These are phyloP conservation scores for Mortierella polycephala DNA, from an alignment of 371 early-diverging fungal species.

Conservation along the genomic window DNA sequence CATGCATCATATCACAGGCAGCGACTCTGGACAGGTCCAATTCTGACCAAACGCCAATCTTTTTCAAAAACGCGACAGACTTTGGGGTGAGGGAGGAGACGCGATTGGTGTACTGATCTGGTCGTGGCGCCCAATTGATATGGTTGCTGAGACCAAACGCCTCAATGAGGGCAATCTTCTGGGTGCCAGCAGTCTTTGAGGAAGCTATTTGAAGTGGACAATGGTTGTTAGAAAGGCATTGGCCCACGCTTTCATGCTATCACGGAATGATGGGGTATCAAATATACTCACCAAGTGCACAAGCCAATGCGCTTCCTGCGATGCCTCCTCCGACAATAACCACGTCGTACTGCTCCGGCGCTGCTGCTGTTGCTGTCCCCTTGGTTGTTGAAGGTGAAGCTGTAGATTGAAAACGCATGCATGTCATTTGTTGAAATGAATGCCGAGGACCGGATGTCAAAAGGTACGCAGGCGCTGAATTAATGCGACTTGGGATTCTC, in stretches of 20 bases:
- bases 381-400: neutral
- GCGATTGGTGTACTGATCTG: conserved; percentile 75
- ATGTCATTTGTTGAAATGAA: conserved; percentile 5
- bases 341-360: conserved; percentile 69
- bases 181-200: conserved; percentile 61
- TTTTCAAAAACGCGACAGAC: conserved; percentile 68
- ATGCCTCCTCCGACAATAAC: conserved; percentile 96
- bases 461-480: conserved; percentile 11
- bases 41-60: conserved; percentile 72
- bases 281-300: conserved; percentile 72
- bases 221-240: neutral
- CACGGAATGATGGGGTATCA: no score
- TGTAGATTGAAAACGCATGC: conserved; percentile 30
- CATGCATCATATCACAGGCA: conserved; percentile 72
- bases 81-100: conserved; percentile 75
- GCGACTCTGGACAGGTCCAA: conserved; percentile 62
- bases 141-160: conserved; percentile 69
- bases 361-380: neutral
- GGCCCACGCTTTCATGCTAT: neutral
- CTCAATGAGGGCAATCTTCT: conserved; percentile 79
- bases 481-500: conserved; percentile 9
- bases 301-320: conserved; percentile 87
- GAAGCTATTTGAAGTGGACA: conserved; percentile 56
- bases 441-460: conserved; percentile 4
- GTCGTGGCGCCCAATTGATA: conserved; percentile 61